phyloP scores from a whole-genome alignment of 2,329 filamentous ascomycete species.

The Passalora sequoiae region DNA sequence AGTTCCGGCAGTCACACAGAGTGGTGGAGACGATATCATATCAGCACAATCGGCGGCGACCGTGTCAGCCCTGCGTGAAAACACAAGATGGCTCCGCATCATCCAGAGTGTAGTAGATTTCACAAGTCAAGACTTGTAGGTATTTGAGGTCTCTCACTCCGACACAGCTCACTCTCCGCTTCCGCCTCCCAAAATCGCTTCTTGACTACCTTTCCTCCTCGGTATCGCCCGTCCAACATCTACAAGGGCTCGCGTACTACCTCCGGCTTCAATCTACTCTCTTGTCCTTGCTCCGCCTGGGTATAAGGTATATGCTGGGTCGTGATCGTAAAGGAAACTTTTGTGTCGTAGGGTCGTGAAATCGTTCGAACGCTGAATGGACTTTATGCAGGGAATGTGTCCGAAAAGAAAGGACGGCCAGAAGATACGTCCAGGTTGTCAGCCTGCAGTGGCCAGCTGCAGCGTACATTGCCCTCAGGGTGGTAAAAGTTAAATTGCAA shows the following conservation, averaged over 20 bases:
- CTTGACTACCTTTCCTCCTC: slow-evolving; percentile 25
- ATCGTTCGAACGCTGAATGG: slow-evolving; percentile 26
- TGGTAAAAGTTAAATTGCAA: slow-evolving; percentile 38
- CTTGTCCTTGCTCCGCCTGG: slow-evolving; percentile 22
- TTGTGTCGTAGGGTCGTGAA: slow-evolving; percentile 26
- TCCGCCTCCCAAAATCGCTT: slow-evolving; percentile 17
- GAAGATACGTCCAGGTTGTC: slow-evolving; percentile 11
- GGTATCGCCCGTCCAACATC: slow-evolving; percentile 16
- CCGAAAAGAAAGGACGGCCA: slow-evolving; percentile 19
- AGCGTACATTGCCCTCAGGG: slow-evolving; percentile 3
- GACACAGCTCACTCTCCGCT: slow-evolving; percentile 21
- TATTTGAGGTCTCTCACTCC: slow-evolving; percentile 16
- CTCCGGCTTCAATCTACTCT: slow-evolving; percentile 20
- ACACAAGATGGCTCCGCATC: too few species aligned
- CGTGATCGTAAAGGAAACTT: slow-evolving; percentile 30
- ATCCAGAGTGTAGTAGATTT: slow-evolving; percentile 5
- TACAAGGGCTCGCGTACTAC: slow-evolving; percentile 18
- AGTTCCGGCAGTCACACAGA: too few species aligned
- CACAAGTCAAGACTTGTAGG: slow-evolving; percentile 2
- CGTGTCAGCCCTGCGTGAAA: too few species aligned
- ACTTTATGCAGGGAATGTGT: slow-evolving; percentile 15
- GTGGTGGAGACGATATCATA: too few species aligned
- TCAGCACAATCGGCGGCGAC: too few species aligned
- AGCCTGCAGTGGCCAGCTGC: slow-evolving; percentile 17
- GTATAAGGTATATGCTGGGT: slow-evolving; percentile 28